Base-by-base conservation (phyloP, 2,329 filamentous ascomycete genomes). In the Sclerotinia trifoliorum region DNA sequence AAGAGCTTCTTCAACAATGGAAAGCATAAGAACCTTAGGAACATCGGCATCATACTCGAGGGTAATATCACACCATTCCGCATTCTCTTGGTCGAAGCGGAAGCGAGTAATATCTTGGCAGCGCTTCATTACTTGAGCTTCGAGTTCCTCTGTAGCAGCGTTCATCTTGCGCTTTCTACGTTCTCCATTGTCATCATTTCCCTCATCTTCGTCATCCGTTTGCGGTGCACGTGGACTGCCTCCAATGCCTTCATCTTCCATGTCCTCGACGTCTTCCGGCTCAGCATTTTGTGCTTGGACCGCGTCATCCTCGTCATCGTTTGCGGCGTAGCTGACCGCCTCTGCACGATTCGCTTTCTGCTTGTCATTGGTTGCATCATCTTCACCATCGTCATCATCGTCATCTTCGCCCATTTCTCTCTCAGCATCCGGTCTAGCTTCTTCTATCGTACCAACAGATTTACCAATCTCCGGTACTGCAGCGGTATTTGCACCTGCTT, bases 1-100 rank as follows among this genome's bases (percentile, higher is more conserved):
- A 66, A 92, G 88, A 17, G 92, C 92, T 21, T 88, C 85, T 79
- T 98, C 93, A 66, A 98, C 91, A 68, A 98, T 84, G 75, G 91
- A 92, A 69, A 98, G 88, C 86, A 99, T 95, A 69, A 99, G 86
- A 60, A 99, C 85, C 81, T 99, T 99, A 72, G 94, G 91, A 19
- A 90, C 90, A 55, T 86, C 83, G 54, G 90, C 86, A 71, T 92
- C 88, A 78, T 96, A 97, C 79, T 90, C 92, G 69, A 98, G 86
- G 21, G 90, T 91, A 75, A 98, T 87, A 72, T 90, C 86, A 79
- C 92, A 96, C 83, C 88, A 91, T 52, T 85, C 85, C 72, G 93
- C 94, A 24, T 82, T 81, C 68, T 83, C 83, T 74, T 93, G 88
- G 78, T 97, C 91, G 78, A 94, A 96, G 72, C 86, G 85, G 83